A percentile compares a stretch with the other conserved stretches of the same genome.
Conservation (phyloP, 2,329 filamentous ascomycete species). For the Apiospora pterosperma region DNA sequence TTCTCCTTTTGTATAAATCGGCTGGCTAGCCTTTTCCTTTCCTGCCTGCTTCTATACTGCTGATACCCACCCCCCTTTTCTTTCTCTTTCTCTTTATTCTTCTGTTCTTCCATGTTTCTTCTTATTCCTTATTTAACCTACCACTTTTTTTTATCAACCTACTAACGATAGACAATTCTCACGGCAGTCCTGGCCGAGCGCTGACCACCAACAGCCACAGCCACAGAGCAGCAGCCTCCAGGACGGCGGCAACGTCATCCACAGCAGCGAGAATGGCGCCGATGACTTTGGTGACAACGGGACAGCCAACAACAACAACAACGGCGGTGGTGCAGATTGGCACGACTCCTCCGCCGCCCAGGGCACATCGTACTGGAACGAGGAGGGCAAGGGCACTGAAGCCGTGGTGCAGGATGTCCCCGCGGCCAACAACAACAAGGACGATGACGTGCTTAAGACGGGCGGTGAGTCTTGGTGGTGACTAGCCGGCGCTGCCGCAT, state of each 20-base stretch:
- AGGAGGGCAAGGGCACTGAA: conserved; percentile 9
- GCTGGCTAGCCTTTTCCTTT: neutral
- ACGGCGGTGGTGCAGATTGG: conserved; percentile 2
- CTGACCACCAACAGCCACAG: neutral
- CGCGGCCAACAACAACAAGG: neutral
- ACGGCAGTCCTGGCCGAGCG: neutral
- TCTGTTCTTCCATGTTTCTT: neutral
- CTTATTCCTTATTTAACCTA: neutral
- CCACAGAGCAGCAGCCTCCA: neutral
- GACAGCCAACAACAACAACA: neutral
- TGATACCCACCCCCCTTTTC: neutral
- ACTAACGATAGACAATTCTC: neutral
- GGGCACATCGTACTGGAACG: conserved; percentile 1
- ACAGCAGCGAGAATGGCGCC: neutral
- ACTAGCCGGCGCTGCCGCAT: neutral
- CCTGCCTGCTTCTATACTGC: neutral
- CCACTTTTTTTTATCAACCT: neutral
- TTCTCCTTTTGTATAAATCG: neutral
- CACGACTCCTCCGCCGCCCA: conserved; percentile 2
- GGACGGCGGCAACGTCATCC: conserved; percentile 7
- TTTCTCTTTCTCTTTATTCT: neutral
- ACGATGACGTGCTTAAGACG: neutral
- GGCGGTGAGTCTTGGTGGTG: neutral
- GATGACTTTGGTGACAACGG: neutral
- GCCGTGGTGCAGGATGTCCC: conserved; percentile 1